Percentiles rank a stretch among this genome's conserved stretches.
Evolutionary conservation across 768 basidiomycete genomes (phyloP).

Genomic region (Tephrocybe sp.): DNA sequence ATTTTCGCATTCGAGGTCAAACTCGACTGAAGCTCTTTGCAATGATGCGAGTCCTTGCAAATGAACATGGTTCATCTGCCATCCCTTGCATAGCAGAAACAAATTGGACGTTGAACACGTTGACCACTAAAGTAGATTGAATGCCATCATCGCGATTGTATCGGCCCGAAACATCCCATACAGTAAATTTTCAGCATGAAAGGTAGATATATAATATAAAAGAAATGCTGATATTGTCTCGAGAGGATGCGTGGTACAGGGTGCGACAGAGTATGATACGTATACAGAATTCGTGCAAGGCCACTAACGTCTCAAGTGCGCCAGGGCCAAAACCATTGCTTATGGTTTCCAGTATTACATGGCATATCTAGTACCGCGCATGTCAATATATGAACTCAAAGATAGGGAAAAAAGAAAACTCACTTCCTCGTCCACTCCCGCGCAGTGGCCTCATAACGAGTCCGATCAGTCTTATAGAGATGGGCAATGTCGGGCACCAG

Average conservation of each 20-base stretch:
- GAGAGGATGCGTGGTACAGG: conserved; percentile 20
- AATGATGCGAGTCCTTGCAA: no score
- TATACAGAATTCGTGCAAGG: conserved; percentile 20
- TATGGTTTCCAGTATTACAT: conserved; percentile 42
- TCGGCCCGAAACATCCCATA: no score
- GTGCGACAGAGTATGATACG: conserved; percentile 22
- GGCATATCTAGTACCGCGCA: conserved; percentile 37
- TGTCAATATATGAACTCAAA: conserved; percentile 11
- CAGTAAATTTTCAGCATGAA: neutral
- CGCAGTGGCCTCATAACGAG: conserved; percentile 96
- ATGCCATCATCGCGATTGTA: no score
- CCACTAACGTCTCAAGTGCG: conserved; percentile 10
- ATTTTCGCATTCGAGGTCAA: neutral
- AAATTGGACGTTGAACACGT: no score
- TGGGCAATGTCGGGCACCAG: conserved; percentile 98
- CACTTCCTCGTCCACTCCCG: conserved; percentile 99
- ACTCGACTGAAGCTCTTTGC: no score
- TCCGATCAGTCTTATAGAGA: conserved; percentile 98
- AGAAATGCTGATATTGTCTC: conserved; percentile 20
- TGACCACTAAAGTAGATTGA: no score
- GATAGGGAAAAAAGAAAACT: conserved; percentile 29
- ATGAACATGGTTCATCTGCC: no score
- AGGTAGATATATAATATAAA: neutral
- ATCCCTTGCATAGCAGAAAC: no score
- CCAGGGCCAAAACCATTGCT: conserved; percentile 6